Base-by-base conservation (phyloP, 2,329 filamentous ascomycete species). In the Cladosporium sp. region DNA sequence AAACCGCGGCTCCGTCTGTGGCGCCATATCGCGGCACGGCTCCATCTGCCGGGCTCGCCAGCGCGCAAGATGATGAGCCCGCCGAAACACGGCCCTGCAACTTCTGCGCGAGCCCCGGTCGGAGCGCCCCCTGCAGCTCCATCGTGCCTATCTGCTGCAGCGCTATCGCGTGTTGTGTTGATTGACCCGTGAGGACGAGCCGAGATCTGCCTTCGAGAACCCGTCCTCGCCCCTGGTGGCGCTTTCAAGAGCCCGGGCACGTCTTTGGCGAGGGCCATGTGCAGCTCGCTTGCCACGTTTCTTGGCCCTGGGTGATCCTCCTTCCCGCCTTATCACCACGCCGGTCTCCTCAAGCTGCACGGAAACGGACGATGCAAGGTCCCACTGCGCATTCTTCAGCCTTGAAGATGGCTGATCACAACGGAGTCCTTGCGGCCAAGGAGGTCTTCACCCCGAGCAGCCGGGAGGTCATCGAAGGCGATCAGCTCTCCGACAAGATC, bases 401-500 rank as follows among this genome's bases (percentile, higher is more conserved):
- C 34, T 24, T 36, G 28, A 37, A 55, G 4, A 55, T 55, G 40
- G 19, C 20, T 15, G 28, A 45, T 24, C 52, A 20, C 4, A 28
- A 45, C 28, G 40, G 15, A 32, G 34, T 25, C 4, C 32, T 36
- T 9, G 40, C 24, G 28, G 52, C 40, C 4, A 55, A 55, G 52
- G 32, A 45, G 17, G 52, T 25, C 32, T 47, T 55, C 32, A n/a
- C 17, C 19, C 52, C 52, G 15, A 32, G 20, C 2, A 42, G 28
- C 13, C 52, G 57, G 44, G 59, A 60, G 20, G 34, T 63, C 20
- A 51, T 22, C 6, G 51, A 53, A 1, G 62, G 60, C 36, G 62
- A 64, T 50, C 57, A 59, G 48, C 57, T 64, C 7, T 56, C 55
- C 3, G 62, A 64, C 40, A 61, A 47, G 10, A 49, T 60, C 9